Base-by-base conservation (phyloP, 2,329 filamentous ascomycete species). In the Colletotrichum spaethianum region DNA sequence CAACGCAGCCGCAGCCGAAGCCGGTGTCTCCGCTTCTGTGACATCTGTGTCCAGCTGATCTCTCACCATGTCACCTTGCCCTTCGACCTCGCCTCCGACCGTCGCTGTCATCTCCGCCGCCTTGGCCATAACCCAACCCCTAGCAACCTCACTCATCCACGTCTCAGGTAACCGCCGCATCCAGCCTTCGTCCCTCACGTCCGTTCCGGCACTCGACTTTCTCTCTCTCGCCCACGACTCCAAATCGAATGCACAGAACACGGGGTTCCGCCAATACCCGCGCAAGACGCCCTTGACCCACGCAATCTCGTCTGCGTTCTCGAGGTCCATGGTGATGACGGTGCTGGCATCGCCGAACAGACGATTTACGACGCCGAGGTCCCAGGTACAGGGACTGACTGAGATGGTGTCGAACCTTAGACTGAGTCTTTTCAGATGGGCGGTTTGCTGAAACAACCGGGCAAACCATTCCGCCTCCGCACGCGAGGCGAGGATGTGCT, bases 71-170 rank as follows among this genome's bases (percentile, higher is more conserved):
- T 14, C 14, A 20, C 11, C 14, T 14, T 14, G 6, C 2, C 44
- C 28, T 14, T 26, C n/a, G 3, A 18, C 23, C 20, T 9, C 42
- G 8, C 12, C 33, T 31, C 18, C 31, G 9, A 18, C 42, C 33
- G n/a, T 53, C 9, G 12, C 23, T 18, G 6, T 20, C 57, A 20
- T 5, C 8, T 23, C 48, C 23, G 26, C 53, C 36, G 64, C 44
- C 1, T 33, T 20, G 3, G 52, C 70, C 61, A 67, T 46, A 5
- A 59, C 61, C 70, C 67, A 73, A 0, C 67, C 70, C 4, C 42
- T 61, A 3, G 70, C 67, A 28, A 73, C 61, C 16, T 73, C 70
- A 16, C 70, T 63, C 70, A 67, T 62, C 70, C 70, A 73, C 1
- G 61, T 62, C 26, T 23, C 26, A 1, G 61, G 52, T 8, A 73